Base-by-base conservation (phyloP, 2,329 filamentous ascomycete genomes). In the Ascochyta fabae region DNA sequence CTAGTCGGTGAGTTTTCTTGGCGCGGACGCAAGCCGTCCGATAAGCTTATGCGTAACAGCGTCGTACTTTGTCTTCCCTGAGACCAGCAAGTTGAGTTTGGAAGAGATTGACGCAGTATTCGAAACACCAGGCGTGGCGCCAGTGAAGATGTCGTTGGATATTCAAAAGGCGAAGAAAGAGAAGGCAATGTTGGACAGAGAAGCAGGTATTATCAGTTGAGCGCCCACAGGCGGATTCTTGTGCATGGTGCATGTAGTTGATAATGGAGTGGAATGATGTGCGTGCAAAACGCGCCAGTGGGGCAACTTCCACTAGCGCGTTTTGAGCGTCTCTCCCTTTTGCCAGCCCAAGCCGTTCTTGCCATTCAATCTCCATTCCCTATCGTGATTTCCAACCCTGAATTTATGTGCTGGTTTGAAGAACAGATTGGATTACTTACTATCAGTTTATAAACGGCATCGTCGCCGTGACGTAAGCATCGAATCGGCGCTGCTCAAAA, bases 71-170 rank as follows among this genome's bases (percentile, higher is more conserved):
- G 73, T 82, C 57, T 84, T 84, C 64, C 82, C 81, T 0, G 82
- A 84, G 65, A 84, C 81, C 10, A 78, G 78, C 40, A 75, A 75
- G 19, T 67, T 83, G 33, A 79, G 75, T 22, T 73, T 85, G 39
- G 83, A 86, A 66, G 83, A 86, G 70, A 85, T 85, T 46, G 83
- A 85, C 60, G 80, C 80, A 39, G 83, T 86, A 51, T 86, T 87
- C 55, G 83, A 80, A 60, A 80, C 78, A 0, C 71, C 73, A 4
- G 77, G 76, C 6, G 72, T 78, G 15, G 56, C 64, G 38, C 78
- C 78, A 6, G 78, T 80, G 2, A 79, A 79, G 68, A 79, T 80
- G 75, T 55, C 50, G 23, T 27, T 60, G 26, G 48, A 51, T 22
- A 58, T 58, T 19, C 56, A 76, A 70, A 51, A 55, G 29, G 56